Base-by-base conservation (phyloP, 345 rosid species). In the Gossypium ekmanianum region DNA sequence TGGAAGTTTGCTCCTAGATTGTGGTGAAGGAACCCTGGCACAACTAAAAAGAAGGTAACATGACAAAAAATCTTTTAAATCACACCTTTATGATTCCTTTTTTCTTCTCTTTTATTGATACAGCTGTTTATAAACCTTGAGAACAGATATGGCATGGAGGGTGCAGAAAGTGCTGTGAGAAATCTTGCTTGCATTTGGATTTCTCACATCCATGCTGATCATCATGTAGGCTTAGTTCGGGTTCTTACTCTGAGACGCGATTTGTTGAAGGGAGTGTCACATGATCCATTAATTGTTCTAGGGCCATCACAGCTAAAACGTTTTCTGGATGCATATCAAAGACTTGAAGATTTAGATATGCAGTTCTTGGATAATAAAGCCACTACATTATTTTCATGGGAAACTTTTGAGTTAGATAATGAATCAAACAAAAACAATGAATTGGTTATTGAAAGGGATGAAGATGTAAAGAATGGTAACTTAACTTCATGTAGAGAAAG, bases 181-280 rank as follows among this genome's bases (percentile, higher is more conserved):
- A 83, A 87, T 51, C 81, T 94, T 71, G 84, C 78, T 71, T 92
- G 91, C 62, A 85, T 91, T 72, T 94, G 98, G 98, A 91, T 94
- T 76, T 94, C 98, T 77, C 98, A 94, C 68, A 94, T 92, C 81
- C 98, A 94, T 55, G 98, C 98, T 0, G 98, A 94, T 82, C 98
- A 94, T 87, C 98, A 92, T 45, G 77, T 90, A 0, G 98, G 95
- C 79, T 79, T 94, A 74, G 93, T 97, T 11, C 88, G 97, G 80
- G 80, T 94, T 57, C 90, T 94, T 68, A 85, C 98, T 76, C 89
- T 90, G 45, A 82, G 98, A 65, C 84, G 93, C 62, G 84, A 88
- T 81, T 83, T 94, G 69, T 80, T 94, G 80, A 86, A 88, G 82
- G 89, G 81, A 18, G 79, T 61, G 43, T 75, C 87, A 57, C 98